A percentile compares a stretch with the other conserved stretches of the same genome.
phyloP scores from a whole-genome alignment of 306 rosid genomes.

The Sophora flavescens region DNA sequence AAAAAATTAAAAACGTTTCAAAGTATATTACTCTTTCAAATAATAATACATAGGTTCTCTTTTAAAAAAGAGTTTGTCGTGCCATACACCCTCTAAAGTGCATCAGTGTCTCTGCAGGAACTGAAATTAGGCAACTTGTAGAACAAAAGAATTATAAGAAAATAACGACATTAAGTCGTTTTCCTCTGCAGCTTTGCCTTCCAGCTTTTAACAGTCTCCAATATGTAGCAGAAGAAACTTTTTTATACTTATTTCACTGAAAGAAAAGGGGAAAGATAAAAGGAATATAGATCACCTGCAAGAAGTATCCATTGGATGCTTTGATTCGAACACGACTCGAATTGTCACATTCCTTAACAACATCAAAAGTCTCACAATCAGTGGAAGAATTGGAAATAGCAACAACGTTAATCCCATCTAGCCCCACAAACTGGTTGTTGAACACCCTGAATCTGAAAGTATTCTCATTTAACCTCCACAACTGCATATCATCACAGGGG shows the following conservation, averaged over 20 bases:
- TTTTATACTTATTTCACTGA: background rate
- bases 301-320: constrained; percentile 69
- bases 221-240: background rate
- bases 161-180: too few relatives aligned
- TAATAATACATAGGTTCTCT: too few relatives aligned
- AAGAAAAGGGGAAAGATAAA: background rate
- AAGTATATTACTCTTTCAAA: too few relatives aligned
- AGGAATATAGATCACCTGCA: constrained; percentile 57
- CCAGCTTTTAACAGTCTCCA: too few relatives aligned
- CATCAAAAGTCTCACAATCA: constrained; percentile 50
- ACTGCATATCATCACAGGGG: constrained; percentile 43
- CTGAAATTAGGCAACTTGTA: too few relatives aligned
- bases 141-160: too few relatives aligned
- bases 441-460: constrained; percentile 68
- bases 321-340: constrained; percentile 62
- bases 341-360: constrained; percentile 55
- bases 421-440: constrained; percentile 69
- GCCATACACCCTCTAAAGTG: too few relatives aligned
- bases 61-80: too few relatives aligned
- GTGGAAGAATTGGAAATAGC: constrained; percentile 55
- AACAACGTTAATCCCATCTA: constrained; percentile 56
- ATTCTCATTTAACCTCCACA: constrained; percentile 75
- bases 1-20: too few relatives aligned
- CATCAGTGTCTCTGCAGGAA: too few relatives aligned
- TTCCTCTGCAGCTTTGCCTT: too few relatives aligned